These are phyloP conservation scores for Aspergillus cristatus DNA, from an alignment of 495 filamentous ascomycete genomes.

Conservation along the genomic window DNA sequence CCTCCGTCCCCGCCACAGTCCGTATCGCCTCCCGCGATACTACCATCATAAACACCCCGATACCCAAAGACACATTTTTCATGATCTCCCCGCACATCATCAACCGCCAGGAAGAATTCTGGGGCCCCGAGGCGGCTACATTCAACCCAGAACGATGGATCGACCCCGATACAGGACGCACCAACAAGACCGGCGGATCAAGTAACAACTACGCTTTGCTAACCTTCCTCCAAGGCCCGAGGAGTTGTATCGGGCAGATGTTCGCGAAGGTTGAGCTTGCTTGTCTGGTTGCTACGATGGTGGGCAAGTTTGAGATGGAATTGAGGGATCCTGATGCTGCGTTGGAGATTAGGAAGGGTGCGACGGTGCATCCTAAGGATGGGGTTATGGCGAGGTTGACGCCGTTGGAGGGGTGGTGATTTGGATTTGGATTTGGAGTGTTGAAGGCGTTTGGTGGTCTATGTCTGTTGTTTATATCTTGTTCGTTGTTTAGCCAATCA, in stretches of 20 bases:
- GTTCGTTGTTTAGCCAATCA: background rate
- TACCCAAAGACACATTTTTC: conserved; percentile 48
- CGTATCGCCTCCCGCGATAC: conserved; percentile 58
- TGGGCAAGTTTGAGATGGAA: conserved; percentile 62
- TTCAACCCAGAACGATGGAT: conserved; percentile 80
- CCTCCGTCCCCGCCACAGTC: conserved; percentile 52
- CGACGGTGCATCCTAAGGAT: conserved; percentile 55
- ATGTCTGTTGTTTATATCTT: background rate
- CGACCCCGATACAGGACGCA: conserved; percentile 16
- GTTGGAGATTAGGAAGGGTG: conserved; percentile 46
- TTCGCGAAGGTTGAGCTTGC: conserved; percentile 84
- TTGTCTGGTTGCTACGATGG: conserved; percentile 64
- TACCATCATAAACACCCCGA: conserved; percentile 43
- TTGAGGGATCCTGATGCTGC: conserved; percentile 49
- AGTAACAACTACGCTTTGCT: conserved; percentile 63
- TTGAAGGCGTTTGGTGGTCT: background rate
- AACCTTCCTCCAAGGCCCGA: conserved; percentile 75
- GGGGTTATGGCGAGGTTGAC: conserved; percentile 55
- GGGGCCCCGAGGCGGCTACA: conserved; percentile 71
- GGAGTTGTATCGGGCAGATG: conserved; percentile 68
- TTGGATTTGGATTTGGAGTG: background rate
- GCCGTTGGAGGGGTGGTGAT: conserved; percentile 57
- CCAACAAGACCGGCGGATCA: conserved; percentile 41
- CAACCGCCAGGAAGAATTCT: conserved; percentile 66
- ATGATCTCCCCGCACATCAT: conserved; percentile 46